Percentiles rank a stretch among this genome's conserved stretches.
phyloP scores from a whole-genome alignment of 495 filamentous ascomycete genomes.

The Aspergillus coremiiformis region DNA sequence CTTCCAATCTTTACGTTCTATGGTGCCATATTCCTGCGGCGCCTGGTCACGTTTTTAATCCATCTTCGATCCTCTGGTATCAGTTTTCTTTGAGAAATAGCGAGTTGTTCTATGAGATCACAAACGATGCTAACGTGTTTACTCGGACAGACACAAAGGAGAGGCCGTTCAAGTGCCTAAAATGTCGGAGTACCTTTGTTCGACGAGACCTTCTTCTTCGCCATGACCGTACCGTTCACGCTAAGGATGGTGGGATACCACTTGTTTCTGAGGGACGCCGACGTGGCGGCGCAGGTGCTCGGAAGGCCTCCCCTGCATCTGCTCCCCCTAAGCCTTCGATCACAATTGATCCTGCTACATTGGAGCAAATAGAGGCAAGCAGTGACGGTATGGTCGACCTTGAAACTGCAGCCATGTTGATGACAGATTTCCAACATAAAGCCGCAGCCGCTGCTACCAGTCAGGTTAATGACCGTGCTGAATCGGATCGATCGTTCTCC shows the following conservation, averaged over 20 bases:
- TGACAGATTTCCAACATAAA: slow-evolving; percentile 97
- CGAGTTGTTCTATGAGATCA: not conserved
- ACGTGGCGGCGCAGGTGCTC: slow-evolving; percentile 54
- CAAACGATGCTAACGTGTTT: slow-evolving; percentile 8
- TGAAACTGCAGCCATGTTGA: slow-evolving; percentile 97
- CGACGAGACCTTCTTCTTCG: slow-evolving; percentile 91
- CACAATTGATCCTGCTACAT: slow-evolving; percentile 74
- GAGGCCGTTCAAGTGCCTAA: slow-evolving; percentile 94
- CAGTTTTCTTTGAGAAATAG: not conserved
- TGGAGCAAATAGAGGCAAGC: slow-evolving; percentile 92
- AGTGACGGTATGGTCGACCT: slow-evolving; percentile 94
- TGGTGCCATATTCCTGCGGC: too few relatives aligned
- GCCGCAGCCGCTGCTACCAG: slow-evolving; percentile 76
- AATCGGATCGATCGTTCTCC: slow-evolving; percentile 65
- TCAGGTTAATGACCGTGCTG: slow-evolving; percentile 63
- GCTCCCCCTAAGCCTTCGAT: slow-evolving; percentile 75
- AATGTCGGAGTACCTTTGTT: slow-evolving; percentile 97
- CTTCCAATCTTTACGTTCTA: too few relatives aligned
- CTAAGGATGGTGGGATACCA: slow-evolving; percentile 94
- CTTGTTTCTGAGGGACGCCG: slow-evolving; percentile 92
- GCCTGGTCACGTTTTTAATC: not conserved
- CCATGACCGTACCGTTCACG: slow-evolving; percentile 97
- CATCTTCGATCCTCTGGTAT: not conserved
- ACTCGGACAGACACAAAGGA: slow-evolving; percentile 81
- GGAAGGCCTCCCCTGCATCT: slow-evolving; percentile 57